Conservation (phyloP, 2,329 filamentous ascomycete species). For the Dactylellina sp. region DNA sequence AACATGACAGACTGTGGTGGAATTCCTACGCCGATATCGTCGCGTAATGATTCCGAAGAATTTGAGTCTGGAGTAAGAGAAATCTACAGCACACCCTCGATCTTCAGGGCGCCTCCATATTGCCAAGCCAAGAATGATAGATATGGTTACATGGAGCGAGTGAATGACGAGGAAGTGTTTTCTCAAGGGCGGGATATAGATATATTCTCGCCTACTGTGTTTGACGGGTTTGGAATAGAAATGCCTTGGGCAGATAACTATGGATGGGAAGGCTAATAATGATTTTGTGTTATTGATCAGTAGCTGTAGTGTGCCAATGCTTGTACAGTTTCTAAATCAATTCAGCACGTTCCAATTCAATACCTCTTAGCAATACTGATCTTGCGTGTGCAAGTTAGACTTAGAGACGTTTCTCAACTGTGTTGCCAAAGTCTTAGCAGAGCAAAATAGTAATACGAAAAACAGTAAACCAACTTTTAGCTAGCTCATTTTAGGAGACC, state of each 20-base stretch:
- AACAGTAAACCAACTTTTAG: too few relatives aligned
- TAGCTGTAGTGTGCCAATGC: neutral
- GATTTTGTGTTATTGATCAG: neutral
- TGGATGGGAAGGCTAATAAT: constrained; percentile 11
- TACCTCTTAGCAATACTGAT: too few relatives aligned
- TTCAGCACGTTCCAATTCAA: too few relatives aligned
- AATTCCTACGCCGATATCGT: neutral
- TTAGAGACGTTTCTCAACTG: too few relatives aligned
- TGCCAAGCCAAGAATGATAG: neutral
- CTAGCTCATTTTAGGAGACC: too few relatives aligned
- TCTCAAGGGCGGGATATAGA: neutral
- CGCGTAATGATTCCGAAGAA: neutral
- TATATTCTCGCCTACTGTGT: constrained; percentile 20
- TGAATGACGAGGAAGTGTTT: neutral
- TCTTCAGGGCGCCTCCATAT: neutral
- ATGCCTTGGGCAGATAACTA: constrained; percentile 12
- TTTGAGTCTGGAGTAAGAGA: neutral
- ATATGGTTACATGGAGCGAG: neutral
- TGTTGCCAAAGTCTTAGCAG: too few relatives aligned
- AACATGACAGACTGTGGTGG: neutral
- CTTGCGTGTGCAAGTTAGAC: too few relatives aligned
- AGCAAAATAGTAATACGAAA: too few relatives aligned
- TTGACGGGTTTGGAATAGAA: constrained; percentile 34
- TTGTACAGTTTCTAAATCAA: neutral
- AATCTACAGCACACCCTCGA: neutral